phyloP scores from a whole-genome alignment of 2,329 filamentous ascomycete species.

The Fusarium longipes region DNA sequence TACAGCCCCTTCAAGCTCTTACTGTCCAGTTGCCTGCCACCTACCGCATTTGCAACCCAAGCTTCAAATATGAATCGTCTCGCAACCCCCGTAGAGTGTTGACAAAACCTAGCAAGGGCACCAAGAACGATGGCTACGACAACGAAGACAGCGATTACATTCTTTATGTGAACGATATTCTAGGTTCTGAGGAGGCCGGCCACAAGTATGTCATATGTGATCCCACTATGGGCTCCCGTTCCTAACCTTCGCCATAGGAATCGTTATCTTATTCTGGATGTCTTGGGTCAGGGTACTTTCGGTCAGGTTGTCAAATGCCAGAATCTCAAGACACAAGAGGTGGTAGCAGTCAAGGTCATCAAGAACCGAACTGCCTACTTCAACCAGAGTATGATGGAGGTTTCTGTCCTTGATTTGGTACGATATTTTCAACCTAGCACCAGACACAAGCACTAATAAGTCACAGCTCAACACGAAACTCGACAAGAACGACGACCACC shows the following conservation, averaged over 20 bases:
- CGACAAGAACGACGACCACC: slow-evolving; percentile 99
- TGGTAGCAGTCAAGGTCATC: slow-evolving; percentile 98
- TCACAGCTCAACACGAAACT: slow-evolving; percentile 92
- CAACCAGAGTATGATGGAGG: slow-evolving; percentile 99
- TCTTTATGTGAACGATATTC: slow-evolving; percentile 97
- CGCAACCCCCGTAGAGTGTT: slow-evolving; percentile 94
- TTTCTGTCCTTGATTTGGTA: slow-evolving; percentile 95
- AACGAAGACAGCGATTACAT: slow-evolving; percentile 99
- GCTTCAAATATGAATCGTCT: slow-evolving; percentile 98
- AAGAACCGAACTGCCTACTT: slow-evolving; percentile 99
- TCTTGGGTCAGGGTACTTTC: slow-evolving; percentile 96
- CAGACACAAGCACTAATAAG: slow-evolving; percentile 41
- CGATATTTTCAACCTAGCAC: slow-evolving; percentile 42
- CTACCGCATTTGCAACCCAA: slow-evolving; percentile 97
- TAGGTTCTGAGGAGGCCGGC: slow-evolving; percentile 96
- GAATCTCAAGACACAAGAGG: slow-evolving; percentile 97
- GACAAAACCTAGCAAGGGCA: slow-evolving; percentile 97
- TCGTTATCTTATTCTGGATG: slow-evolving; percentile 95
- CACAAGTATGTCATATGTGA: slow-evolving; percentile 78
- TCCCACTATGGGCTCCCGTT: slow-evolving; percentile 7
- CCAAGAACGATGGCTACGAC: slow-evolving; percentile 98
- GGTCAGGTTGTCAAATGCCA: slow-evolving; percentile 99
- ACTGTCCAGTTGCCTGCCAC: slow-evolving; percentile 93
- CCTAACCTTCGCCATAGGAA: slow-evolving; percentile 67
- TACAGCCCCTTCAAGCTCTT: slow-evolving; percentile 90